Base-by-base conservation (phyloP, 768 basidiomycete species). In the Trametes cingulata region DNA sequence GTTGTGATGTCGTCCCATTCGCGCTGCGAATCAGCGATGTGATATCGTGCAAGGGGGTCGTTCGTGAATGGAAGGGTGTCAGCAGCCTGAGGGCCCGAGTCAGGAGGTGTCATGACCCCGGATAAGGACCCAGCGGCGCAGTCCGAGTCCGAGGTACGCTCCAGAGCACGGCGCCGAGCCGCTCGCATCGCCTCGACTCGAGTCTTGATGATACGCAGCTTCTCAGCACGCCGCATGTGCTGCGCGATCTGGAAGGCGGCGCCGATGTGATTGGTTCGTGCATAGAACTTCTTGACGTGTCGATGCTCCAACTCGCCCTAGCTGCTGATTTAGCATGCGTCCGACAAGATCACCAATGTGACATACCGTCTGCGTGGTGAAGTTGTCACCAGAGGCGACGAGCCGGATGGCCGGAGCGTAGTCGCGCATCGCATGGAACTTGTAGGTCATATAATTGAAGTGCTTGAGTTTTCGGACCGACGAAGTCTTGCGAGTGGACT, bases 291-390 rank as follows among this genome's bases (percentile, higher is more conserved):
- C 66, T 83, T 82, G 8, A 77, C 67, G 0, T 49, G 61, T 0
- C 67, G 58, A 50, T 82, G 79, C 57, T 78, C 71, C 0, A 71
- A 67, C 56, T 80, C 78, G 2, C 75, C 72, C 78, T 80, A 10
- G 4, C n/a, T n/a, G n/a, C n/a, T n/a, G n/a, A n/a, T n/a, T n/a
- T 19, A 50, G 14, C n/a, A 6, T 53, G 49, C 24, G 24, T 10
- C 29, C 4, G 29, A 10, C 6, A 33, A 5, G 29, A 33, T 10
- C n/a, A 12, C 7, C 15, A 6, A 19, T 24, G 53, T 35, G 6
- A 33, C 72, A 46, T 53, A 74, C 73, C 3, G 54, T 49, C 40
- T 73, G 67, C 5, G 73, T 74, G 13, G 49, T 64, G 29, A 61
- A 71, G 2, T 49, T 61, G 17, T 74, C 73, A 0, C 58, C 59